A percentile compares a stretch with the other conserved stretches of the same genome.
Conservation (phyloP, 345 rosid genomes). For the Reutealis trisperma region DNA sequence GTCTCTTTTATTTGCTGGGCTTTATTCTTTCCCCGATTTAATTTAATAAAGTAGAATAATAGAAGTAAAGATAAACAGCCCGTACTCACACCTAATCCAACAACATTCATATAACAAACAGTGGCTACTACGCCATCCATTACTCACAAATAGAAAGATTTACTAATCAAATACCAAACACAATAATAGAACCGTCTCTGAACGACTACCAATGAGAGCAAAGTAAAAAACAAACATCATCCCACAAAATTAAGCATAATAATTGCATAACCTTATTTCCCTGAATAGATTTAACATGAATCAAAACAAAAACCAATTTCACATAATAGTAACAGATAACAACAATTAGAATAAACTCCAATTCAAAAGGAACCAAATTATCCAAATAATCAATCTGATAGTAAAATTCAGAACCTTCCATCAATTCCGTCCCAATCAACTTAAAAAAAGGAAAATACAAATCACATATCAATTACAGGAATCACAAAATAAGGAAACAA, state of each 20-base stretch:
- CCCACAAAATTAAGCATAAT: background rate
- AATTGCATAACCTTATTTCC: background rate
- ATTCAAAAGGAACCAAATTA: no score
- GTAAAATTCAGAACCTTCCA: no score
- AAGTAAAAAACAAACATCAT: no score
- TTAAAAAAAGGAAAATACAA: no score
- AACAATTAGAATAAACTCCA: background rate
- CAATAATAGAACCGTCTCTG: no score
- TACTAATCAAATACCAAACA: background rate
- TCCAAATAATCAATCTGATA: no score
- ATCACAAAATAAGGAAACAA: background rate
- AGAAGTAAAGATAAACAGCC: background rate
- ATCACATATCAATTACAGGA: background rate
- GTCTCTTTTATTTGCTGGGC: no score
- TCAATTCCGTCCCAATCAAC: no score
- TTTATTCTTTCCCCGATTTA: no score
- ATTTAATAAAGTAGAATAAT: background rate
- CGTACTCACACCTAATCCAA: background rate
- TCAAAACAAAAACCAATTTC: background rate
- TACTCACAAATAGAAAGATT: background rate
- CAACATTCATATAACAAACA: no score
- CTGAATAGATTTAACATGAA: background rate
- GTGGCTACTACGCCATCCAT: background rate
- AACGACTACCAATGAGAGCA: no score
- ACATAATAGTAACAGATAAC: background rate